These are phyloP conservation scores for Chaetomium sp. DNA, from an alignment of 2,329 filamentous ascomycete species.

Conservation along the genomic window DNA sequence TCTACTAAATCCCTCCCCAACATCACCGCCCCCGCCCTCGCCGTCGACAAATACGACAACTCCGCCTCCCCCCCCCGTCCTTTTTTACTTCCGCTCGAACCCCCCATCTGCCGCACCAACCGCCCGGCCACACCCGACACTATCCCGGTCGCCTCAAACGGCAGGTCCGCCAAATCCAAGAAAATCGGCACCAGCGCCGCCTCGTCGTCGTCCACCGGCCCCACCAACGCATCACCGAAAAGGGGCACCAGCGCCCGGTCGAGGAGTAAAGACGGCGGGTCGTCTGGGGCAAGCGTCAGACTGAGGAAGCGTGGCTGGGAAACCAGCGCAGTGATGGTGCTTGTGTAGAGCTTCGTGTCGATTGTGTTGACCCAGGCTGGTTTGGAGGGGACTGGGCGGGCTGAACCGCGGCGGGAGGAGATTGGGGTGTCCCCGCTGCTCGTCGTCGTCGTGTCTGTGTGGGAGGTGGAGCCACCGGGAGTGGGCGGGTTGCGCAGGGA, in stretches of 20 bases:
- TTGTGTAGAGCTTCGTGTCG: conserved; percentile 57
- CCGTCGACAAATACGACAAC: conserved; percentile 86
- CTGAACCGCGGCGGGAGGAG: conserved; percentile 12
- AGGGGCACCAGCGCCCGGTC: conserved; percentile 60
- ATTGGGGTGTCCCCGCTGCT: too few relatives aligned
- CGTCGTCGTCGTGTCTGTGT: neutral
- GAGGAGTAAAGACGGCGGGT: conserved; percentile 66
- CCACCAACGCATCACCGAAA: conserved; percentile 69
- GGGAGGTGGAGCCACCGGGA: neutral
- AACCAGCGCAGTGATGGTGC: conserved; percentile 54
- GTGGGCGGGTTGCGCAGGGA: neutral
- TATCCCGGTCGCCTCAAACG: conserved; percentile 86
- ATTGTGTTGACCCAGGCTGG: conserved; percentile 51
- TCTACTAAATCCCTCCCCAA: conserved; percentile 66
- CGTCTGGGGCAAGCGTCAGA: conserved; percentile 64
- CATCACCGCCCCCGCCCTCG: conserved; percentile 82
- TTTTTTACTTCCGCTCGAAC: conserved; percentile 16
- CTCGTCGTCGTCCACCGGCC: neutral
- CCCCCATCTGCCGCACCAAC: conserved; percentile 65
- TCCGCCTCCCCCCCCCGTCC: conserved; percentile 31
- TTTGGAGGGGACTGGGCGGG: conserved; percentile 13
- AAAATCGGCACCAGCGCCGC: conserved; percentile 75
- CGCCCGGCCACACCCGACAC: conserved; percentile 87
- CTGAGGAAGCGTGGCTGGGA: conserved; percentile 65
- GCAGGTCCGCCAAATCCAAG: conserved; percentile 72